Percentiles rank a stretch among this genome's conserved stretches.
Conservation (phyloP, 2,329 filamentous ascomycete genomes). For the Pseudocercospora eumusae region DNA sequence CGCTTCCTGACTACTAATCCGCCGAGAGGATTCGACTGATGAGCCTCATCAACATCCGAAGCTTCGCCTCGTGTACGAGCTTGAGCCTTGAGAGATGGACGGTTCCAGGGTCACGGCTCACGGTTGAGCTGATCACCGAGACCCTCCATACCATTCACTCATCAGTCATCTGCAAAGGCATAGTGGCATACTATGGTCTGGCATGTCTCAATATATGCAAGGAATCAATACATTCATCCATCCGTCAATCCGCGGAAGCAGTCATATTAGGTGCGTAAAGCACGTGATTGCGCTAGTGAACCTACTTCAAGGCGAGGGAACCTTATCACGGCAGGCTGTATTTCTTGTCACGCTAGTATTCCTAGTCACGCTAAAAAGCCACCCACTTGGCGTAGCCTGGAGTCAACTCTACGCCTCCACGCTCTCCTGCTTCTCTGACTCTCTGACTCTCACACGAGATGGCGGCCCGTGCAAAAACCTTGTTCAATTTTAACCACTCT, state of each 20-base stretch:
- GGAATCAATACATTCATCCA: not conserved
- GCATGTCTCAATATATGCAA: not conserved
- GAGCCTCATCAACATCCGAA: not conserved
- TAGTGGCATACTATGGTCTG: not conserved
- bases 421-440: conserved; percentile 2
- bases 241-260: not conserved
- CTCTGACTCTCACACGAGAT: conserved; percentile 16
- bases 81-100: not conserved
- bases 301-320: too few relatives aligned
- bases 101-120: not conserved
- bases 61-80: not conserved
- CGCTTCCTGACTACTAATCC: not conserved
- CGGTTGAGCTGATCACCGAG: not conserved
- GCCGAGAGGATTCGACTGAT: not conserved
- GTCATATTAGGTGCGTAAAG: too few relatives aligned
- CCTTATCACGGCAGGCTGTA: too few relatives aligned
- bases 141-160: not conserved
- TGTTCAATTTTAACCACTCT: conserved; percentile 6
- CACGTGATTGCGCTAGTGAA: too few relatives aligned
- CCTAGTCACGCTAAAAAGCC: too few relatives aligned
- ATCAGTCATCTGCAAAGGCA: not conserved
- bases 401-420: conserved; percentile 10
- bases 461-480: conserved; percentile 17
- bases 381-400: not conserved
- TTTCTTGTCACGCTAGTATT: too few relatives aligned